Percentiles rank a stretch among this genome's conserved stretches.
phyloP scores from a whole-genome alignment of 306 rosid species.

The Rosa persica region DNA sequence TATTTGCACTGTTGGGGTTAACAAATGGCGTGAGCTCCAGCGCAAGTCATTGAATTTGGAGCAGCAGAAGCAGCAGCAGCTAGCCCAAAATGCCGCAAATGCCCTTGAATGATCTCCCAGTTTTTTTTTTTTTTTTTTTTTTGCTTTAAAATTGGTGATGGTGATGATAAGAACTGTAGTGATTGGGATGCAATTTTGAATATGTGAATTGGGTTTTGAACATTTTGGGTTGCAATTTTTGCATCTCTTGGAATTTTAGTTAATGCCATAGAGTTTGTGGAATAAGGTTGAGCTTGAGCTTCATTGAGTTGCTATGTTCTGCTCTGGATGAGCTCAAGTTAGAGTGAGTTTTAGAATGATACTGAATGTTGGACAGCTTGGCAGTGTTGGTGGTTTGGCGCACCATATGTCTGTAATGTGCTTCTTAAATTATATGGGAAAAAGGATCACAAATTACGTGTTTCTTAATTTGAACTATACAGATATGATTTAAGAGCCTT shows the following conservation, averaged over 20 bases:
- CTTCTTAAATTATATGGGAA: background rate
- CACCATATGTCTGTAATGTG: background rate
- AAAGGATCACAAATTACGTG: no score
- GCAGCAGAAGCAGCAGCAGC: conserved; percentile 29
- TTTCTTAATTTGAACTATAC: background rate
- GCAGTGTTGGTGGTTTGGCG: background rate
- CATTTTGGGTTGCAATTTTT: background rate
- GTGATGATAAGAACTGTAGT: background rate
- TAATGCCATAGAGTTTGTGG: background rate
- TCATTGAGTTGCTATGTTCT: background rate
- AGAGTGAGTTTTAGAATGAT: background rate
- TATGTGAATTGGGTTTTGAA: background rate
- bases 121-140: conserved; percentile 7
- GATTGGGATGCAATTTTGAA: background rate
- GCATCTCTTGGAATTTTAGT: background rate
- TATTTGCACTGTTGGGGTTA: conserved; percentile 45
- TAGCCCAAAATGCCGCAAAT: conserved; percentile 32
- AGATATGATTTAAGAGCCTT: background rate
- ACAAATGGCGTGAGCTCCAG: conserved; percentile 60
- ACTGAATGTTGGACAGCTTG: background rate
- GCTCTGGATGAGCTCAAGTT: background rate
- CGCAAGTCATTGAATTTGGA: conserved; percentile 33
- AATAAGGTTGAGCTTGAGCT: background rate
- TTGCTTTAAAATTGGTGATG: background rate
- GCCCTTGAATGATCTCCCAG: conserved; percentile 23